Evolutionary conservation across 768 basidiomycete species (phyloP), one percentile per base, ranked within the genome.

Genomic region (Kwoniella dendrophila): DNA sequence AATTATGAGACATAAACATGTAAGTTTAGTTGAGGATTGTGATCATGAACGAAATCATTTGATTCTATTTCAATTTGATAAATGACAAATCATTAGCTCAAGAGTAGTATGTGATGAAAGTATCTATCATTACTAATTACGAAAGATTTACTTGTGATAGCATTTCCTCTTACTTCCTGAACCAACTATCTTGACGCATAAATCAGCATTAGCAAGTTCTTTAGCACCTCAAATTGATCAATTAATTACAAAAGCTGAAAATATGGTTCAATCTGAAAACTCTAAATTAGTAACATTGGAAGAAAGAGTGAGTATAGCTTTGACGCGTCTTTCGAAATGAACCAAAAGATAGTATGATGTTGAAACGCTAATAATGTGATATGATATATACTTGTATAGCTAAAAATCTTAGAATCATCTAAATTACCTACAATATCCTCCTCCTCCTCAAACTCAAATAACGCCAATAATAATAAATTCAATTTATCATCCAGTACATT

Each of bases 201-300:
- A 74, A 67, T 56, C 66, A 2, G 67, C 72, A 6, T 63, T 78
- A 14, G 66, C 74, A 1, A 47, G 63, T 26, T 66, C 69, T 1
- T 69, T 78, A 22, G 70, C 67, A 1, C 77, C 77, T 6, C 74
- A 78, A 53, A 77, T 78, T 55, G 74, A 78, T n/a, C 48, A 59
- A 8, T 63, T 78, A 7, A 75, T 78, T 26, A 48, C 62, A 1
- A 56, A 64, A 47, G 75, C 75, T 4, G 77, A 76, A 41, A 32
- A 36, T 6, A 30, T 63, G 14, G 47, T 78, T 1, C 43, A 67
- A n/a, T 29, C 48, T 6, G 60, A 73, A 16, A 45, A 66, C 22
- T 54, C 50, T 24, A 68, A 68, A 36, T 62, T 71, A 38, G 53
- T 47, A 10, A 69, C 66, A 18, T 50, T 78, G 29, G 69, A 74